phyloP scores from a whole-genome alignment of 805 yeast species.

The Cyberlindnera nakhonratchasimensis region DNA sequence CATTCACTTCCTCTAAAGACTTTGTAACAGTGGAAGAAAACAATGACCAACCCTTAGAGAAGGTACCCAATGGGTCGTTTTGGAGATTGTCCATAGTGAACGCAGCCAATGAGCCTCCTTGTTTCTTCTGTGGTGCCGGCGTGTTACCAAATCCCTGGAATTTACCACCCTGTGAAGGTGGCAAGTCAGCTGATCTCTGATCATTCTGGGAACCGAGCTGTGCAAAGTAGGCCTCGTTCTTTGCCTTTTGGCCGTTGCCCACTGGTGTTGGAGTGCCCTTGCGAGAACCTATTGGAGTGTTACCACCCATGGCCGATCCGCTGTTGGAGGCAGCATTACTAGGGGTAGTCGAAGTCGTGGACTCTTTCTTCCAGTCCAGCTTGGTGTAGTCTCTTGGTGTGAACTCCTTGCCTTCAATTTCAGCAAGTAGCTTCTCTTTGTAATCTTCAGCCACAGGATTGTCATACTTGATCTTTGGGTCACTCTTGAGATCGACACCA shows the following conservation, averaged over 20 bases:
- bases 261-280: slow-evolving; percentile 35
- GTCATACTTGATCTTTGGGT: slow-evolving; percentile 75
- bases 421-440: slow-evolving; percentile 73
- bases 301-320: slow-evolving; percentile 5
- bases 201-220: slow-evolving; percentile 71
- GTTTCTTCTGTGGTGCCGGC: slow-evolving; percentile 43
- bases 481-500: slow-evolving; percentile 63
- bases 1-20: slow-evolving; percentile 82
- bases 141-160: slow-evolving; percentile 89
- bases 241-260: slow-evolving; percentile 35
- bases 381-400: slow-evolving; percentile 53
- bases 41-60: slow-evolving; percentile 91
- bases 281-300: slow-evolving; percentile 37
- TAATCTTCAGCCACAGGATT: slow-evolving; percentile 94
- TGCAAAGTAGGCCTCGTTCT: slow-evolving; percentile 81
- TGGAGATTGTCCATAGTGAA: slow-evolving; percentile 69
- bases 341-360: slow-evolving; percentile 1
- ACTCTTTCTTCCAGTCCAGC: slow-evolving; percentile 26
- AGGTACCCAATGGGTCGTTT: slow-evolving; percentile 85
- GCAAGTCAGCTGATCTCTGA: slow-evolving; percentile 68
- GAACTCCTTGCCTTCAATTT: slow-evolving; percentile 69
- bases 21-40: slow-evolving; percentile 83
- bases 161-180: slow-evolving; percentile 93
- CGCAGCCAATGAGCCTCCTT: slow-evolving; percentile 45
- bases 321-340: slow-evolving; percentile 2